phyloP scores from a whole-genome alignment of 345 rosid genomes.

The Pugionium dolabratum region DNA sequence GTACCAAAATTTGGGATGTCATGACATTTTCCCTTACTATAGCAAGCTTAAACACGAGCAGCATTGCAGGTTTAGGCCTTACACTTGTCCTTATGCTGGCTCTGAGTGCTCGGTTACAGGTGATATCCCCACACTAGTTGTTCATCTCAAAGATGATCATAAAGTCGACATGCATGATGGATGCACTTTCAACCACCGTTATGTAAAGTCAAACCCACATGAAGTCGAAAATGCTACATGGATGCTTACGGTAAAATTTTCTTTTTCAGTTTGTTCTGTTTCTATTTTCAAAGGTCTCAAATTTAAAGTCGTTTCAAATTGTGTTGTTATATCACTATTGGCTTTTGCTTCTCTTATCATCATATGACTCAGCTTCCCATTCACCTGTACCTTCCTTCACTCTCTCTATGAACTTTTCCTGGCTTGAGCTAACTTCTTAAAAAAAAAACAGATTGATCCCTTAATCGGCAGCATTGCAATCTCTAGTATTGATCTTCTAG shows the following conservation, averaged over 20 bases:
- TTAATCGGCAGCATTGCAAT: neutral
- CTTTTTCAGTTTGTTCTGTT: neutral
- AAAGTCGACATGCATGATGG: constrained; percentile 97
- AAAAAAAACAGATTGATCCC: neutral
- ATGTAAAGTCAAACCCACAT: constrained; percentile 80
- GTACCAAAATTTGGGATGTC: constrained; percentile 73
- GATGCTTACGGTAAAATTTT: constrained; percentile 82
- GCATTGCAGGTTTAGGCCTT: constrained; percentile 76
- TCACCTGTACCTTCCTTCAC: constrained; percentile 12
- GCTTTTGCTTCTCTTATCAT: neutral
- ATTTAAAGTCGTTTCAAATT: neutral
- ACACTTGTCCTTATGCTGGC: constrained; percentile 91
- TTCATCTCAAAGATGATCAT: constrained; percentile 83
- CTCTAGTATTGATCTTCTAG: neutral
- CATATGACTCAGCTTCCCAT: neutral
- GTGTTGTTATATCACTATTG: neutral
- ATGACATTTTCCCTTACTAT: constrained; percentile 79
- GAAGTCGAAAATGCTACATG: constrained; percentile 96
- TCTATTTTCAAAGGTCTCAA: neutral
- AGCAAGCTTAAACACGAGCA: constrained; percentile 87
- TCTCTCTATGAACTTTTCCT: neutral
- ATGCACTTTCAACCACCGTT: constrained; percentile 84
- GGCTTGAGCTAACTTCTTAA: neutral
- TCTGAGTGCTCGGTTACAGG: constrained; percentile 84
- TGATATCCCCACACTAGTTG: constrained; percentile 66